phyloP scores from a whole-genome alignment of 2,329 filamentous ascomycete genomes.

The Aspergillus flavus region DNA sequence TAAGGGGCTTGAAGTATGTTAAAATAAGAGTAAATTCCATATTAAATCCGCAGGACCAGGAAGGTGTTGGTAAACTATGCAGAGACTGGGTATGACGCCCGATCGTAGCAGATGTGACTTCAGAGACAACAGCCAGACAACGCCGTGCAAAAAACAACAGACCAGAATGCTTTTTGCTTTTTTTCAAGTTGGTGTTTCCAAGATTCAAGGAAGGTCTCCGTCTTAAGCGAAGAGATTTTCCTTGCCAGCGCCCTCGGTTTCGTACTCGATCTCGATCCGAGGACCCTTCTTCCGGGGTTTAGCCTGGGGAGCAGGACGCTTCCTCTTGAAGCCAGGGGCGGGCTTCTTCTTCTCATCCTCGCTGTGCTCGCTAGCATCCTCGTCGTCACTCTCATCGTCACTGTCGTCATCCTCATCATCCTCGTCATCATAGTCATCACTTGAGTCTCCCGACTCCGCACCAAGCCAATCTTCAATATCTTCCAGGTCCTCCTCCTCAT shows the following conservation, averaged over 20 bases:
- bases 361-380: slow-evolving; percentile 22
- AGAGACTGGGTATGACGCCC: slow-evolving; percentile 39
- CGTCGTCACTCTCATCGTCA: slow-evolving; percentile 50
- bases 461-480: slow-evolving; percentile 97
- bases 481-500: slow-evolving; percentile 80
- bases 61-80: slow-evolving; percentile 24
- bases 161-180: slow-evolving; percentile 20
- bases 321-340: slow-evolving; percentile 57
- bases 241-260: slow-evolving; percentile 66
- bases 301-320: slow-evolving; percentile 54
- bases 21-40: slow-evolving; percentile 4
- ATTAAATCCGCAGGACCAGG: slow-evolving; percentile 8
- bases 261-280: slow-evolving; percentile 76
- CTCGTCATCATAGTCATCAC: slow-evolving; percentile 48
- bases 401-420: slow-evolving; percentile 59
- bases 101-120: slow-evolving; percentile 27
- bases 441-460: slow-evolving; percentile 62
- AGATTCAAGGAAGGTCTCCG: neutral
- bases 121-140: slow-evolving; percentile 28
- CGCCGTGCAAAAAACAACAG: slow-evolving; percentile 34
- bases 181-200: slow-evolving; percentile 3
- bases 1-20: neutral
- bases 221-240: slow-evolving; percentile 48
- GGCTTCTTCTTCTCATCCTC: slow-evolving; percentile 54
- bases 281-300: slow-evolving; percentile 65